Evolutionary conservation across 768 basidiomycete genomes (phyloP), one percentile per base, ranked within the genome.

Genomic region (Mycena venus): DNA sequence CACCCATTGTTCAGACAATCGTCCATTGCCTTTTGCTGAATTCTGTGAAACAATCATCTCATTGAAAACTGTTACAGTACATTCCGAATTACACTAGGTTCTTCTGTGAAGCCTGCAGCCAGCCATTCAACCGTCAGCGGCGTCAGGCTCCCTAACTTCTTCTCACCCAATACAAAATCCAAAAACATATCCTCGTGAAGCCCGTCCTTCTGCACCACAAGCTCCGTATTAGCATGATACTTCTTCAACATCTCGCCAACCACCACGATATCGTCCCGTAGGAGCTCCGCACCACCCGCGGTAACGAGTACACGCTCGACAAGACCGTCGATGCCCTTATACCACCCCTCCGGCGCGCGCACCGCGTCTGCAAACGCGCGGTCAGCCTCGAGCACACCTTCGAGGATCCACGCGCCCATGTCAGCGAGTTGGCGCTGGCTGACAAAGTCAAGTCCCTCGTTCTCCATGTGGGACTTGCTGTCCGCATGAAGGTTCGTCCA

Each of bases 161-260:
- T 71, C 62, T 80, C 80, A 9, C 59, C 69, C 1, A 64, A 66
- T 23, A 78, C 19, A 42, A 81, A 81, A 38, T 86, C 84, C 29
- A 83, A 75, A 42, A 78, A 83, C 49, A 81, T 80, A 66, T 86
- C 85, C 68, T 84, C 81, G 63, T 87, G 86, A 17, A 86, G 77
- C 0, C 85, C 86, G 42, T 77, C 68, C 32, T 79, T 71, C 70
- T 86, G 84, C 34, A 84, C 58, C 11, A 80, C 74, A 27, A 83
- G 70, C 34, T 75, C 73, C 59, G 76, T 69, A 10, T 73, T 49
- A 0, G 63, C 34, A 27, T 79, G 73, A 8, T 79, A 49, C 53
- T 79, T 79, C 15, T 71, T 70, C 5, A 85, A 65, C 23, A 72
- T 51, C 62, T 79, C 75, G 32, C 67, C 79, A 34, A 83, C 74